Evolutionary conservation across 768 basidiomycete species (phyloP).

Genomic region (Tulasnella calospora): DNA sequence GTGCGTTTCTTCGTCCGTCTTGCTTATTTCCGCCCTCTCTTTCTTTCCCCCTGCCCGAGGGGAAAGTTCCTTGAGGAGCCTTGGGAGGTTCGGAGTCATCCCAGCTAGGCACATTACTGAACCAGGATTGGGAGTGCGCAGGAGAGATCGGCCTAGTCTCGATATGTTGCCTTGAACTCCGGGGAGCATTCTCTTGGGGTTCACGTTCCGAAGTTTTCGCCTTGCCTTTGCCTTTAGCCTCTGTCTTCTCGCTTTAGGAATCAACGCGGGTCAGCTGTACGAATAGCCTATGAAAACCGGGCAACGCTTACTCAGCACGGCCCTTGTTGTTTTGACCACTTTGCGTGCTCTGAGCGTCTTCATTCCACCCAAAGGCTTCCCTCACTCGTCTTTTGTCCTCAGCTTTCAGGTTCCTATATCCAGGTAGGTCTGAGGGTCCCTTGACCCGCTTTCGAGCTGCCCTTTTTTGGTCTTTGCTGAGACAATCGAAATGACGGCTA

Average conservation of each 20-base stretch:
- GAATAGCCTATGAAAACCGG: neutral
- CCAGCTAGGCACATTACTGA: neutral
- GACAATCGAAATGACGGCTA: neutral
- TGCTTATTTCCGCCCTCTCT: neutral
- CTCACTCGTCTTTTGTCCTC: neutral
- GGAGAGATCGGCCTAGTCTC: neutral
- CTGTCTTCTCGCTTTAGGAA: neutral
- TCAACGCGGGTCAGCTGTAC: neutral
- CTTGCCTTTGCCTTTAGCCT: neutral
- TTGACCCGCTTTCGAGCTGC: neutral
- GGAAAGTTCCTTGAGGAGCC: neutral
- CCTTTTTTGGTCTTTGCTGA: neutral
- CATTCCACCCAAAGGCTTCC: neutral
- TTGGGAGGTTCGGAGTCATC: neutral
- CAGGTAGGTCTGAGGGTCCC: neutral
- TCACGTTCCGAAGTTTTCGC: neutral
- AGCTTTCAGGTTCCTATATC: neutral
- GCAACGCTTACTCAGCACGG: neutral
- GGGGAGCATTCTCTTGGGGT: neutral
- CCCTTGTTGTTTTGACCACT: neutral
- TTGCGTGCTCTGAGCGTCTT: neutral
- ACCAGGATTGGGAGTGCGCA: neutral
- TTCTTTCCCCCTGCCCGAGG: neutral
- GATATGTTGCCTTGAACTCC: neutral
- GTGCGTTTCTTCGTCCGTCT: neutral